Evolutionary conservation across 2,329 filamentous ascomycete species (phyloP).

Genomic region (Colletotrichum kahawae): DNA sequence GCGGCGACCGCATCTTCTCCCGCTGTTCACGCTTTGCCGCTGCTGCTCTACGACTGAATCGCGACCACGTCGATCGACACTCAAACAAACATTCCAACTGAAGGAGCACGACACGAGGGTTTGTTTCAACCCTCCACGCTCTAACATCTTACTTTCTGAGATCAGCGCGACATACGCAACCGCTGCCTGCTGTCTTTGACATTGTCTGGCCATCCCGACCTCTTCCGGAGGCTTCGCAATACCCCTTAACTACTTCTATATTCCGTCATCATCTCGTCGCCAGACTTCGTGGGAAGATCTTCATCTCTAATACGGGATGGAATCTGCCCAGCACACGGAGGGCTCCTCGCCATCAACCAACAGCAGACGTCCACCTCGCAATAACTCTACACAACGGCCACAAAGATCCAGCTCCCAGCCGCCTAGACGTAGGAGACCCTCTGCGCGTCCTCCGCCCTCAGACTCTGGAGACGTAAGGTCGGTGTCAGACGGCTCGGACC

Average conservation of each 20-base stretch:
- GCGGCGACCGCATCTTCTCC: neutral
- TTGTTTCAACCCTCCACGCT: slow-evolving; percentile 13
- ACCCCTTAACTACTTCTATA: neutral
- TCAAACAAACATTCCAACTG: neutral
- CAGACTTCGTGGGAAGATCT: neutral
- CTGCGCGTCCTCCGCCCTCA: neutral
- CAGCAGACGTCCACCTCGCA: neutral
- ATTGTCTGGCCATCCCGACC: neutral
- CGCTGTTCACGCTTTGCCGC: neutral
- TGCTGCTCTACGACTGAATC: slow-evolving; percentile 4
- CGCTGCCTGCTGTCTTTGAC: neutral
- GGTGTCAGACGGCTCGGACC: neutral
- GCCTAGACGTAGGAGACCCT: neutral
- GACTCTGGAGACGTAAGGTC: neutral
- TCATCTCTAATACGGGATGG: slow-evolving; percentile 4
- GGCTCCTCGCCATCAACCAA: neutral
- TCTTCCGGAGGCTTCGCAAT: neutral
- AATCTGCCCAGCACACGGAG: slow-evolving; percentile 18
- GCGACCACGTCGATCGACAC: slow-evolving; percentile 7
- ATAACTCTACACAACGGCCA: neutral
- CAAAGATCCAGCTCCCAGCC: neutral
- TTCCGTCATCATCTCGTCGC: neutral
- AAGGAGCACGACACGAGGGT: slow-evolving; percentile 8
- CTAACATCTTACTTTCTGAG: slow-evolving; percentile 6
- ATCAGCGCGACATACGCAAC: slow-evolving; percentile 11